phyloP scores from a whole-genome alignment of 179 eudicot species.

The Actinidia chinensis region DNA sequence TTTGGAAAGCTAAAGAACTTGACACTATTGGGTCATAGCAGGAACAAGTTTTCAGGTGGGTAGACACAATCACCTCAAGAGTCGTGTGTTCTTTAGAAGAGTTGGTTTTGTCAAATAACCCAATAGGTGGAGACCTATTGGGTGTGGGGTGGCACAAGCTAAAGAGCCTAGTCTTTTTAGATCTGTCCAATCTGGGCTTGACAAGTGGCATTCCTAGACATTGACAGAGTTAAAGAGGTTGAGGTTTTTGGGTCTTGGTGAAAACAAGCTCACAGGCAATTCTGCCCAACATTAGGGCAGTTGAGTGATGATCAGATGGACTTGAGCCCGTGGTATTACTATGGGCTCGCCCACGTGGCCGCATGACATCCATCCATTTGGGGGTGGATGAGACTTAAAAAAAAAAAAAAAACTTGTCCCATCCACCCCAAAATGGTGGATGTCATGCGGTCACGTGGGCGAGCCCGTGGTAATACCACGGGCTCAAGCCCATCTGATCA shows the following conservation, averaged over 20 bases:
- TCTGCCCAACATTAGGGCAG: conserved; percentile 51
- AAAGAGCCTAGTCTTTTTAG: conserved; percentile 45
- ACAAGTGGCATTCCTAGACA: conserved; percentile 60
- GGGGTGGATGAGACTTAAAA: too few species aligned
- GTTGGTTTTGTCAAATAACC: conserved; percentile 63
- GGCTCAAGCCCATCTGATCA: too few species aligned
- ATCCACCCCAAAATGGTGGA: too few species aligned
- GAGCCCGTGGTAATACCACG: too few species aligned
- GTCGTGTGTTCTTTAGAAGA: conserved; percentile 65
- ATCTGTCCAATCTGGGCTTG: conserved; percentile 56
- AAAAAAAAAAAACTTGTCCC: too few species aligned
- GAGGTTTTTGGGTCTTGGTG: conserved; percentile 27
- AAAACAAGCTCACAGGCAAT: neutral
- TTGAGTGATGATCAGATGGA: too few species aligned
- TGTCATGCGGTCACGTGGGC: too few species aligned
- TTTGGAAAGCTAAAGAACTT: conserved; percentile 52
- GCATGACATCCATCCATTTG: too few species aligned
- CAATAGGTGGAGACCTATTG: conserved; percentile 55
- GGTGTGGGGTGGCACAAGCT: conserved; percentile 54
- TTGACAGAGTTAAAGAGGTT: conserved; percentile 47
- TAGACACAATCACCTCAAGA: conserved; percentile 47
- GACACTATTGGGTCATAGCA: conserved; percentile 75
- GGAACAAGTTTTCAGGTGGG: conserved; percentile 64
- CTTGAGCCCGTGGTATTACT: too few species aligned
- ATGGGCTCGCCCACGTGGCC: too few species aligned